phyloP scores from a whole-genome alignment of 139 green algal genomes.

The Coccomyxa sp. region DNA sequence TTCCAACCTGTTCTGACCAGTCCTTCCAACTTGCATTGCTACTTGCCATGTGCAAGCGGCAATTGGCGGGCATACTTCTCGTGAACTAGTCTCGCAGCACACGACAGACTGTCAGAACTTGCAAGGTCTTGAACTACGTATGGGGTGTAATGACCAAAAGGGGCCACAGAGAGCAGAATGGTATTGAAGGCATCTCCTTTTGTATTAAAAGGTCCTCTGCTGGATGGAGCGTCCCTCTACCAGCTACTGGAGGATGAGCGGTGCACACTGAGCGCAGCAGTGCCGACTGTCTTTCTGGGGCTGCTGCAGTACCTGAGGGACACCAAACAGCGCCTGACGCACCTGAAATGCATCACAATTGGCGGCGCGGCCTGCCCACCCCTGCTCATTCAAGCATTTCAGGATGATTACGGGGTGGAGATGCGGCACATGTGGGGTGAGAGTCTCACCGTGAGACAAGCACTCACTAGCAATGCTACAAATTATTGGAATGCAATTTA shows the following conservation, averaged over 20 bases:
- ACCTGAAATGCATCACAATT: slow-evolving; percentile 45
- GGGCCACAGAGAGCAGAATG: too few relatives aligned
- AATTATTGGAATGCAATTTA: too few relatives aligned
- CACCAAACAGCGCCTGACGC: slow-evolving; percentile 29
- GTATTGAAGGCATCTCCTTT: too few relatives aligned
- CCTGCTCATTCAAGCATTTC: slow-evolving; percentile 25
- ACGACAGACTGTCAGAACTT: too few relatives aligned
- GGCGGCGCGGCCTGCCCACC: slow-evolving; percentile 61
- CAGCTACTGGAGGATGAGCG: slow-evolving; percentile 45
- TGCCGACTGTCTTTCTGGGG: slow-evolving; percentile 71
- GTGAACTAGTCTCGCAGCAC: too few relatives aligned
- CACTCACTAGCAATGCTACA: too few relatives aligned
- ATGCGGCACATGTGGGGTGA: slow-evolving; percentile 50
- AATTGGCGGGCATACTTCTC: too few relatives aligned
- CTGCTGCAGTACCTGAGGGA: slow-evolving; percentile 53
- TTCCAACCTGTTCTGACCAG: neutral
- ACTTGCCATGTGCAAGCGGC: too few relatives aligned
- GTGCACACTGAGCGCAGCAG: slow-evolving; percentile 48
- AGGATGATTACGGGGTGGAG: slow-evolving; percentile 37
- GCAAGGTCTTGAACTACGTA: too few relatives aligned
- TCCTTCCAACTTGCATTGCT: too few relatives aligned
- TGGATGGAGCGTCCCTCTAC: slow-evolving; percentile 63
- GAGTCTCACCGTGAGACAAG: too few relatives aligned
- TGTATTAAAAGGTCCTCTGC: slow-evolving; percentile 31
- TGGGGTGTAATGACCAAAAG: too few relatives aligned